These are phyloP conservation scores for Skeletonema potamos DNA, from an alignment of 108 stramenopile genomes.

Conservation along the genomic window DNA sequence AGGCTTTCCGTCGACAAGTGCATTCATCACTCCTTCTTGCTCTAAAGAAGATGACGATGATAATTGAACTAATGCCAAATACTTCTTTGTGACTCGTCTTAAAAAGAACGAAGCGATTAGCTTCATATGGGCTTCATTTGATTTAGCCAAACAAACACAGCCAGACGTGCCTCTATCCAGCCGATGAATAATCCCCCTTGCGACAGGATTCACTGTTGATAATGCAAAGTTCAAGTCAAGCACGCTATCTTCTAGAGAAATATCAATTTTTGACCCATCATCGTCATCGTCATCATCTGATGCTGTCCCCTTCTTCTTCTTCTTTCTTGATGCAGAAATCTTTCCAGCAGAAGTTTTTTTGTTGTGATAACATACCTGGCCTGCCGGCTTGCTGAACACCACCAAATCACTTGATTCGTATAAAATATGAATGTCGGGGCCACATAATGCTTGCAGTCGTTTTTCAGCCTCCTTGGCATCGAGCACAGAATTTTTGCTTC, in stretches of 20 bases:
- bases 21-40: slow-evolving; percentile 39
- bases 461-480: slow-evolving; percentile 25
- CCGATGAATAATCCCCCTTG: slow-evolving; percentile 74
- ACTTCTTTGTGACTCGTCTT: slow-evolving; percentile 57
- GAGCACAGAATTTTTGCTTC: background rate
- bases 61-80: slow-evolving; percentile 55
- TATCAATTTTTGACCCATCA: slow-evolving; percentile 31
- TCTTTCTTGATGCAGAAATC: slow-evolving; percentile 34
- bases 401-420: slow-evolving; percentile 59
- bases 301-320: slow-evolving; percentile 6
- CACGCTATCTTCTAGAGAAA: slow-evolving; percentile 77
- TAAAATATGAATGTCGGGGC: slow-evolving; percentile 56
- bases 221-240: slow-evolving; percentile 52
- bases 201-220: slow-evolving; percentile 68
- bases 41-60: background rate
- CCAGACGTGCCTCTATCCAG: slow-evolving; percentile 82
- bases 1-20: slow-evolving; percentile 50
- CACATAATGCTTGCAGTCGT: slow-evolving; percentile 43
- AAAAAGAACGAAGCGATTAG: slow-evolving; percentile 68
- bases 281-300: background rate
- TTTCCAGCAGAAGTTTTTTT: slow-evolving; percentile 67
- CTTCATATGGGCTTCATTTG: slow-evolving; percentile 58
- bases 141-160: slow-evolving; percentile 68
- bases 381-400: slow-evolving; percentile 69
- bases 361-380: slow-evolving; percentile 64